phyloP scores from a whole-genome alignment of 2,329 filamentous ascomycete species.

The Sporothrix inflata region DNA sequence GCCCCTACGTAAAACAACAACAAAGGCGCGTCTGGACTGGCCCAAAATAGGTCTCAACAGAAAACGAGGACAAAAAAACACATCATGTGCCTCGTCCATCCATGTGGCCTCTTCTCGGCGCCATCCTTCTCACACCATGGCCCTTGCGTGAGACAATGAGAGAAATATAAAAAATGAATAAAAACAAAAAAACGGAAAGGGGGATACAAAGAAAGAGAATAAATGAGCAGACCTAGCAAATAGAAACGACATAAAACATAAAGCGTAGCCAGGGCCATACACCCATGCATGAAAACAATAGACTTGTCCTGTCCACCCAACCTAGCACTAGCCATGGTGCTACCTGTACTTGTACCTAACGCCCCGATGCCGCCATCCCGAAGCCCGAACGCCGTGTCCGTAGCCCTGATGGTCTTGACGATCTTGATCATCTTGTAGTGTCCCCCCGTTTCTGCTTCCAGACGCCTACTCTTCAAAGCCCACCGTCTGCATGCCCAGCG shows the following conservation, averaged over 20 bases:
- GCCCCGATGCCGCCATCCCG: constrained; percentile 11
- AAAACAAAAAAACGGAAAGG: background rate
- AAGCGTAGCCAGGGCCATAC: background rate
- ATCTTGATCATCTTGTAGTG: background rate
- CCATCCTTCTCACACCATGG: background rate
- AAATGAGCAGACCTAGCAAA: background rate
- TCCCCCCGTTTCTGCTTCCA: background rate
- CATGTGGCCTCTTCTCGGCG: constrained; percentile 1
- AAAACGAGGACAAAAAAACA: background rate
- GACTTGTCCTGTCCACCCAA: background rate
- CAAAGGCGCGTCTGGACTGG: background rate
- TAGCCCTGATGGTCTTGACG: background rate
- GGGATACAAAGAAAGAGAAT: background rate
- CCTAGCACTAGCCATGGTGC: background rate
- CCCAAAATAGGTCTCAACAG: constrained; percentile 3
- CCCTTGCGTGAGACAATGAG: background rate
- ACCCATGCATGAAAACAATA: background rate
- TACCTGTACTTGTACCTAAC: constrained; percentile 1
- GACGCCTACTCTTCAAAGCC: constrained; percentile 39
- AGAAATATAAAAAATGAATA: background rate
- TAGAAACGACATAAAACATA: background rate
- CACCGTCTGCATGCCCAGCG: constrained; percentile 63
- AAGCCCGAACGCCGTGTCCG: constrained; percentile 1
- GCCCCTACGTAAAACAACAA: constrained; percentile 5
- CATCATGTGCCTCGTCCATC: constrained; percentile 7